phyloP scores from a whole-genome alignment of 2,329 filamentous ascomycete species.

The Thelonectria olida region DNA sequence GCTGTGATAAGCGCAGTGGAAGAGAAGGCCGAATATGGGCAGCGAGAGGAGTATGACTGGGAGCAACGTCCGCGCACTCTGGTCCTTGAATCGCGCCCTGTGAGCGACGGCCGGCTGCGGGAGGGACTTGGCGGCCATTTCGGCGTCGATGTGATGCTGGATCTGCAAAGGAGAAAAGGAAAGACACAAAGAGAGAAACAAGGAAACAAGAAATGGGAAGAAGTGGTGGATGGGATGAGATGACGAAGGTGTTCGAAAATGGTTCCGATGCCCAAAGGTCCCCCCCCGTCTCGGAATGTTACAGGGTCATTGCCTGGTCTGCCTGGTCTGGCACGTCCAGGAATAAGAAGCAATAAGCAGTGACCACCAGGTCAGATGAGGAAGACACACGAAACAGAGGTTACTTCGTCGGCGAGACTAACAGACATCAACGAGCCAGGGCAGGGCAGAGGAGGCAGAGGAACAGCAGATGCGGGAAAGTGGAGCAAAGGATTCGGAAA shows the following conservation, averaged over 20 bases:
- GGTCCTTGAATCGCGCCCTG: slow-evolving; percentile 10
- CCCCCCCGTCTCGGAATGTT: background rate
- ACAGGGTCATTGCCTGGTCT: background rate
- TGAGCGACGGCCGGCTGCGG: background rate
- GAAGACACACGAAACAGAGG: no score
- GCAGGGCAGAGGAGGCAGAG: no score
- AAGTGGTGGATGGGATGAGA: background rate
- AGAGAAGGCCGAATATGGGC: slow-evolving; percentile 24
- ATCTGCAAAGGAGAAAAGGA: background rate
- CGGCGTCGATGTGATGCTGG: background rate
- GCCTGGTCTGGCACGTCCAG: no score
- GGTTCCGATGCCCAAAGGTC: background rate
- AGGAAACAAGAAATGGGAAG: background rate
- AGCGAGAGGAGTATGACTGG: slow-evolving; percentile 24
- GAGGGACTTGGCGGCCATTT: slow-evolving; percentile 26
- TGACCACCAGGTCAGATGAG: background rate
- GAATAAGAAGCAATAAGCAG: no score
- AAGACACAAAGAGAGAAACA: background rate
- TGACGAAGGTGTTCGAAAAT: background rate
- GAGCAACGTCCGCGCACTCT: slow-evolving; percentile 11
- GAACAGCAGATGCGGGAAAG: background rate
- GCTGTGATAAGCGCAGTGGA: slow-evolving; percentile 29
- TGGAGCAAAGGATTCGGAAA: background rate
- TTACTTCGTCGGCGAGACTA: no score
- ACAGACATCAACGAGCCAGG: no score